Base-by-base conservation (phyloP, 768 basidiomycete species). In the Podaxis sp. region DNA sequence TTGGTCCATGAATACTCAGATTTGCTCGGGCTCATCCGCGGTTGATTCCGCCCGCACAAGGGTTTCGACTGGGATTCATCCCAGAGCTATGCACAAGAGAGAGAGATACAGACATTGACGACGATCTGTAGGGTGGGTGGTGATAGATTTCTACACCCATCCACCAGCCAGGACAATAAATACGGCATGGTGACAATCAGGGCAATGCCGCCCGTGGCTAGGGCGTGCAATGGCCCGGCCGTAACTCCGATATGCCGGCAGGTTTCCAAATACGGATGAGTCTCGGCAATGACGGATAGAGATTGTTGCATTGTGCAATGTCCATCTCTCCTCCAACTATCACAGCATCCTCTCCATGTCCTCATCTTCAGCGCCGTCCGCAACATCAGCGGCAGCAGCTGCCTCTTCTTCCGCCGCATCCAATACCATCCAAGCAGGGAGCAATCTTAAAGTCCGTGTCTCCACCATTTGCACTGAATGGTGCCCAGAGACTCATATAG, bases 381-480 rank as follows among this genome's bases (percentile, higher is more conserved):
- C 73, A 38, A 68, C 76, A 42, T 60, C 72, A 37, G 63, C 71
- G 55, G 68, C 70, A 27, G 71, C 76, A 23, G 74, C 80, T 9
- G 74, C 82, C 4, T 65, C 80, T 6, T 72, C 80, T 4, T 72
- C 82, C 23, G 63, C 78, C 32, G 70, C 63, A 7, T 62, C 75
- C 2, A 67, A 65, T 54, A 71, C 77, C 0, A 59, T 82, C n/a
- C 67, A 72, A 67, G 68, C 74, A 59, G 56, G 74, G 63, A 68
- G 66, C 0, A 86, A 82, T 65, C 82, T 86, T 71, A 86, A 86
- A 75, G 84, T 84, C 16, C 32, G 65, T 61, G 38, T 23, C 38
- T 6, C 14, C 47, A 32, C 35, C 42, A 38, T 21, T 42, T 27
- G 42, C 48, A 44, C 23, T 37, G 48, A 51, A 53, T 51, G n/a